Percentiles rank a stretch among this genome's conserved stretches.
These are phyloP conservation scores for Medicago lupulina DNA, from an alignment of 306 rosid genomes.

Conservation along the genomic window DNA sequence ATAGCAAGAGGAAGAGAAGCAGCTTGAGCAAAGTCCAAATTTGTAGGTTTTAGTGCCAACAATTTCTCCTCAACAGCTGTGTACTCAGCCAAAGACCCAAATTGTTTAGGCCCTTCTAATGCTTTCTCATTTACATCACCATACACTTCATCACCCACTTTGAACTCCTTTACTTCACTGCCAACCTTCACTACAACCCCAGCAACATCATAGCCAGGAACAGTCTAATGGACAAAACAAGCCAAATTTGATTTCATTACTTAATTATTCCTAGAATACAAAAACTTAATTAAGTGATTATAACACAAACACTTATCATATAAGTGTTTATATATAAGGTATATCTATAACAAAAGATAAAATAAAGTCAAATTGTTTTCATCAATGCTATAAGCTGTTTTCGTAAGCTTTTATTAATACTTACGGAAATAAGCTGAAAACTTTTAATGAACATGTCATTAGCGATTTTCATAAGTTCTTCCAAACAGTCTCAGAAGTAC, in stretches of 20 bases:
- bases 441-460: too few species aligned
- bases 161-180: slow-evolving; percentile 70
- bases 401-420: too few species aligned
- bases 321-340: too few species aligned
- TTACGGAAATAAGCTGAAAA: too few species aligned
- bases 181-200: slow-evolving; percentile 93
- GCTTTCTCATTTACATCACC: slow-evolving; percentile 90
- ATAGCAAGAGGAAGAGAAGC: slow-evolving; percentile 87
- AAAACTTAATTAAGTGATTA: not conserved
- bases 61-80: slow-evolving; percentile 86
- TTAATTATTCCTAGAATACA: not conserved
- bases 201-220: slow-evolving; percentile 93
- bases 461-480: too few species aligned
- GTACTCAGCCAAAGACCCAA: slow-evolving; percentile 92
- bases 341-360: too few species aligned
- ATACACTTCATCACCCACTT: slow-evolving; percentile 90
- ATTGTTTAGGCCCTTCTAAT: slow-evolving; percentile 81
- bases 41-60: slow-evolving; percentile 82
- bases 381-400: too few species aligned
- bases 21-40: slow-evolving; percentile 76
- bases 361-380: too few species aligned
- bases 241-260: slow-evolving; percentile 11
- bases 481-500: too few species aligned
- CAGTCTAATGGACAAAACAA: slow-evolving; percentile 61
- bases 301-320: too few species aligned